Conservation (phyloP, 208 protist species). For the Spironucleus salmonicida region DNA sequence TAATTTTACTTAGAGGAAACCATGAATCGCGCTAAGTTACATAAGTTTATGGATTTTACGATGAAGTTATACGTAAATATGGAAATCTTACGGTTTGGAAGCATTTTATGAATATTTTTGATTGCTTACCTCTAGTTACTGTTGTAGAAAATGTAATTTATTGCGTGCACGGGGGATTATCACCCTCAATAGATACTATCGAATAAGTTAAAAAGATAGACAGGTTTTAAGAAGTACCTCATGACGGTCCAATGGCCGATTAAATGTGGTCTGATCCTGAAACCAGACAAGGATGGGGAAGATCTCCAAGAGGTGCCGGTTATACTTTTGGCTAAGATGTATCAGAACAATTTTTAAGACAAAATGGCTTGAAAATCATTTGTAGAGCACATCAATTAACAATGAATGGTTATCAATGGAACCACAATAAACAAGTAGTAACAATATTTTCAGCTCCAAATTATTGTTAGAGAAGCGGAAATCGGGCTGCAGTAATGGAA, state of each 20-base stretch:
- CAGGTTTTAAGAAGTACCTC: slow-evolving; percentile 70
- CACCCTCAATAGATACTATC: slow-evolving; percentile 68
- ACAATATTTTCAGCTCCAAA: slow-evolving; percentile 66
- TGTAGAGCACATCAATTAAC: slow-evolving; percentile 34
- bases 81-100: slow-evolving; percentile 75
- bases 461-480: slow-evolving; percentile 55
- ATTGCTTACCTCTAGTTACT: slow-evolving; percentile 83
- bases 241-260: slow-evolving; percentile 94
- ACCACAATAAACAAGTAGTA: slow-evolving; percentile 41
- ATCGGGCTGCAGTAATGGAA: slow-evolving; percentile 36
- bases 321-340: slow-evolving; percentile 43
- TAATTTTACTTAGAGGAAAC: slow-evolving; percentile 86
- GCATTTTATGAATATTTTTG: slow-evolving; percentile 82
- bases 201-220: slow-evolving; percentile 66
- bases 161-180: slow-evolving; percentile 77
- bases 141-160: slow-evolving; percentile 85
- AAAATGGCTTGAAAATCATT: slow-evolving; percentile 33
- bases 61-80: slow-evolving; percentile 90
- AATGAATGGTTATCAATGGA: slow-evolving; percentile 37
- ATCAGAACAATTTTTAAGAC: slow-evolving; percentile 30
- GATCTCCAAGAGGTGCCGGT: slow-evolving; percentile 43
- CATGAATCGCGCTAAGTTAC: slow-evolving; percentile 91
- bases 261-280: slow-evolving; percentile 76
- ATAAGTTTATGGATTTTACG: slow-evolving; percentile 95
- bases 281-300: slow-evolving; percentile 18